Evolutionary conservation across 1,284 basidiomycete species (phyloP).

Genomic region (Apiotrichum montevideense): DNA sequence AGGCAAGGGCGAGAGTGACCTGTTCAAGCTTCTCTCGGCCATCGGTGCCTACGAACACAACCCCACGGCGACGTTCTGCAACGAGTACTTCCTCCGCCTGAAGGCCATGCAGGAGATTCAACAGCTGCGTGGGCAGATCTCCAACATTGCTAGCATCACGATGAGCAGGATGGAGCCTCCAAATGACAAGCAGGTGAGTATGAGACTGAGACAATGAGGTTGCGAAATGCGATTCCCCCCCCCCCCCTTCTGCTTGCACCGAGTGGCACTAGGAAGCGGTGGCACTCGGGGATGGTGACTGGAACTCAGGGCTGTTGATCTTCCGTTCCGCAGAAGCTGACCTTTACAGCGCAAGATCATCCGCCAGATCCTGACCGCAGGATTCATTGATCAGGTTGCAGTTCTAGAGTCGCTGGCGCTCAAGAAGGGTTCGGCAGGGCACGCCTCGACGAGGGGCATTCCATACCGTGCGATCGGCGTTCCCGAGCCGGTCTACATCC

Average conservation of each 20-base stretch:
- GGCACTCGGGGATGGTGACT: too few relatives aligned
- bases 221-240: too few relatives aligned
- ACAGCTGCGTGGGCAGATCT: slow-evolving; percentile 88
- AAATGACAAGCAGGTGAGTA: slow-evolving; percentile 48
- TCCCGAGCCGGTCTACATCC: slow-evolving; percentile 82
- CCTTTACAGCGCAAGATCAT: slow-evolving; percentile 74
- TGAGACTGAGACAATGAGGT: too few relatives aligned
- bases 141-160: slow-evolving; percentile 64
- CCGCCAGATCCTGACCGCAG: slow-evolving; percentile 79
- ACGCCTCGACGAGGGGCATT: slow-evolving; percentile 68
- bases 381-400: slow-evolving; percentile 94
- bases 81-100: slow-evolving; percentile 79
- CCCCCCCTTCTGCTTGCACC: too few relatives aligned
- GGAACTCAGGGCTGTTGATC: too few relatives aligned
- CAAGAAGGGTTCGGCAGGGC: slow-evolving; percentile 54
- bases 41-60: slow-evolving; percentile 95
- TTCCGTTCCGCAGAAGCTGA: background rate
- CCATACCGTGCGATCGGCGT: slow-evolving; percentile 80
- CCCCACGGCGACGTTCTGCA: slow-evolving; percentile 72
- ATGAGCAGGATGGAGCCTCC: slow-evolving; percentile 52
- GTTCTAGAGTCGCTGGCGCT: slow-evolving; percentile 78
- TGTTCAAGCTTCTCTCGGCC: slow-evolving; percentile 81
- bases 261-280: too few relatives aligned
- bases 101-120: slow-evolving; percentile 99
- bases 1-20: slow-evolving; percentile 78